Conservation (phyloP, 78 protist species). For the Monocercomonoides exilis region DNA sequence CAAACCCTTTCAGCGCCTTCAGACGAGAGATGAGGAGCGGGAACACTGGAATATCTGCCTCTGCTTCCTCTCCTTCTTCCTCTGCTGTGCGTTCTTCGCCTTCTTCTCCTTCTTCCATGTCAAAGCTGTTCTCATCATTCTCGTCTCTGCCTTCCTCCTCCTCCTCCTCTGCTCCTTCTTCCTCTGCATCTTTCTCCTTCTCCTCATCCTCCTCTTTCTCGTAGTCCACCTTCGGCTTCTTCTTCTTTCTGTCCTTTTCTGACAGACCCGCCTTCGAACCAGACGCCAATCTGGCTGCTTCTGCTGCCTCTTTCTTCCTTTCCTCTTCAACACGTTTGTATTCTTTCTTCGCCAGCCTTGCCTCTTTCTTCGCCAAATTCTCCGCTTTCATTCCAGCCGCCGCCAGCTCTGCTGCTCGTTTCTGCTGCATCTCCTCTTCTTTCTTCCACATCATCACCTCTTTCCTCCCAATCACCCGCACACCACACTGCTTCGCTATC, state of each 20-base stretch:
- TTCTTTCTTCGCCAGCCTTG: not conserved
- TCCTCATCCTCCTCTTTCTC: not conserved
- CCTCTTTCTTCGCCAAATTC: not conserved
- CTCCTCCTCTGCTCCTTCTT: not conserved
- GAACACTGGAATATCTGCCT: not conserved
- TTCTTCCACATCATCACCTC: not conserved
- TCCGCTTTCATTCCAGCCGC: not conserved
- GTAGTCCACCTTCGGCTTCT: not conserved
- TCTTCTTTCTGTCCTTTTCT: too few relatives aligned
- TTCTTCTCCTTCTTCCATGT: not conserved
- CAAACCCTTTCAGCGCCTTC: not conserved
- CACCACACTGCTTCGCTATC: not conserved
- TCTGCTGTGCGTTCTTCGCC: too few relatives aligned
- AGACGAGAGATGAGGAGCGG: not conserved
- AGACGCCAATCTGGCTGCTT: too few relatives aligned
- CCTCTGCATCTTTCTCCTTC: not conserved
- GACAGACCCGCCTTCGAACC: too few relatives aligned
- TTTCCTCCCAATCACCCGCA: not conserved
- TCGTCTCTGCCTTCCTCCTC: not conserved
- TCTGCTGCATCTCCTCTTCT: not conserved
- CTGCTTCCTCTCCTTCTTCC: not conserved
- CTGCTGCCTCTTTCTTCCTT: not conserved
- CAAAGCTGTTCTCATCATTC: not conserved
- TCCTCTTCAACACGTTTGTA: not conserved
- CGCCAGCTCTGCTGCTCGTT: not conserved